A percentile compares a stretch with the other conserved stretches of the same genome.
phyloP scores from a whole-genome alignment of 2,329 filamentous ascomycete species.

The Nannizziopsis barbatae region DNA sequence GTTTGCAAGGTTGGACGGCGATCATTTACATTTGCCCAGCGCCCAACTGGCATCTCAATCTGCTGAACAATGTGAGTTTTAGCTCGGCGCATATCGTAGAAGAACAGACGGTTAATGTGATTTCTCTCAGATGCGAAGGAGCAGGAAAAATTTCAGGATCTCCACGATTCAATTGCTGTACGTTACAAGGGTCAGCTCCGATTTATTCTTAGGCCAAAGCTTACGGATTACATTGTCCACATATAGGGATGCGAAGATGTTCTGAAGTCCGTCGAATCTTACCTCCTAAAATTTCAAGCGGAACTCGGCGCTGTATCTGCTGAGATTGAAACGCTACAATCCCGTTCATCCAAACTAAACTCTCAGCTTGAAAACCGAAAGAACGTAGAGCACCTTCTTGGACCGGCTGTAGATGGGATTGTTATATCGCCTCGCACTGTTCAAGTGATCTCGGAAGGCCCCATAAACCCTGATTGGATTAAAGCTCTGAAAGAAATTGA shows the following conservation, averaged over 20 bases:
- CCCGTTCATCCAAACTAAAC: slow-evolving; percentile 71
- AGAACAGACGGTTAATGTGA: slow-evolving; percentile 7
- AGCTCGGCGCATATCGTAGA: background rate
- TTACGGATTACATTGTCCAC: slow-evolving; percentile 5
- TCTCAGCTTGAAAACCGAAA: slow-evolving; percentile 79
- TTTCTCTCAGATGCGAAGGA: slow-evolving; percentile 56
- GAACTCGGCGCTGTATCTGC: slow-evolving; percentile 86
- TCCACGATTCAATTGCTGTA: slow-evolving; percentile 70
- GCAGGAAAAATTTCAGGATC: slow-evolving; percentile 72
- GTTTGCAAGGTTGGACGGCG: slow-evolving; percentile 42
- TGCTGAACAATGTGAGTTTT: slow-evolving; percentile 57
- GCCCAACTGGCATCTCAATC: slow-evolving; percentile 45
- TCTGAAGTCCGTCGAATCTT: slow-evolving; percentile 81
- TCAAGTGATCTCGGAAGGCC: slow-evolving; percentile 72
- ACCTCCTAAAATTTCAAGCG: slow-evolving; percentile 83
- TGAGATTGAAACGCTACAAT: slow-evolving; percentile 88
- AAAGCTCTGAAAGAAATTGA: slow-evolving; percentile 75
- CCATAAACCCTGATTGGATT: slow-evolving; percentile 82
- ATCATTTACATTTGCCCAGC: slow-evolving; percentile 19
- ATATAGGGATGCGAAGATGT: slow-evolving; percentile 72
- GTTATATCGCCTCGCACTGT: slow-evolving; percentile 77
- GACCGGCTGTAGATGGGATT: slow-evolving; percentile 81
- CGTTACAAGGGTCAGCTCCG: slow-evolving; percentile 2
- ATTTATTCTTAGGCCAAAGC: slow-evolving; percentile 2
- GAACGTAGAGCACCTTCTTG: slow-evolving; percentile 75